Percentiles rank a stretch among this genome's conserved stretches.
Evolutionary conservation across 108 stramenopile genomes (phyloP).

Genomic region (Skeletonema potamos): DNA sequence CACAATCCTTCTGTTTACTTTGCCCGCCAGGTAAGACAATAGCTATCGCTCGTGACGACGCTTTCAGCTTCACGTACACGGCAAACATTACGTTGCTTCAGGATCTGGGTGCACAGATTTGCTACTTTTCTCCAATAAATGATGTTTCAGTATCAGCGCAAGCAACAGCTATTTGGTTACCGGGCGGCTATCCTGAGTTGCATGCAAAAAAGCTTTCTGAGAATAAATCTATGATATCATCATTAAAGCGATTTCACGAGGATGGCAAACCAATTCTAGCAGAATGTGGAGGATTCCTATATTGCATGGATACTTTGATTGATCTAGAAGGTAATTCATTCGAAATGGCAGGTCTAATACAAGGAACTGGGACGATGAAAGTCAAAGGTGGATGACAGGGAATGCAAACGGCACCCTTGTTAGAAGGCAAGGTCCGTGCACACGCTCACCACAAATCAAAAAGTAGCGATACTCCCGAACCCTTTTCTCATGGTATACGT

Average conservation of each 20-base stretch:
- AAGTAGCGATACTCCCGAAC: slow-evolving; percentile 1
- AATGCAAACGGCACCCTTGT: slow-evolving; percentile 14
- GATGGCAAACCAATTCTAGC: not conserved
- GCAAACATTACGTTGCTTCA: slow-evolving; percentile 3
- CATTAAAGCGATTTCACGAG: not conserved
- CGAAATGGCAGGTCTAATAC: slow-evolving; percentile 1
- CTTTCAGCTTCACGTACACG: not conserved
- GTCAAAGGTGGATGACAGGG: slow-evolving; percentile 14
- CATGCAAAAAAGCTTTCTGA: not conserved
- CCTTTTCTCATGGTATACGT: not conserved
- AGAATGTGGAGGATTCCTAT: not conserved
- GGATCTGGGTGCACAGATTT: slow-evolving; percentile 12
- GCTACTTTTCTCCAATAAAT: slow-evolving; percentile 5
- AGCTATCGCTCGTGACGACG: not conserved
- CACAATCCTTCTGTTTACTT: no score
- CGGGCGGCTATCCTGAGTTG: not conserved
- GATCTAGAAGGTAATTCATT: slow-evolving; percentile 9
- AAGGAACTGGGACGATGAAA: slow-evolving; percentile 13
- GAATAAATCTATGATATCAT: not conserved
- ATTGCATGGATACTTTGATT: not conserved
- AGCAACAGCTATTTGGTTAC: not conserved
- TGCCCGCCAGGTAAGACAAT: not conserved
- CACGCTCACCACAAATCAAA: slow-evolving; percentile 14
- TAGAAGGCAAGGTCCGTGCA: slow-evolving; percentile 5
- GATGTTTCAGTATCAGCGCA: slow-evolving; percentile 1